Conservation (phyloP, 495 filamentous ascomycete genomes). For the Aspergillus haitiensis region DNA sequence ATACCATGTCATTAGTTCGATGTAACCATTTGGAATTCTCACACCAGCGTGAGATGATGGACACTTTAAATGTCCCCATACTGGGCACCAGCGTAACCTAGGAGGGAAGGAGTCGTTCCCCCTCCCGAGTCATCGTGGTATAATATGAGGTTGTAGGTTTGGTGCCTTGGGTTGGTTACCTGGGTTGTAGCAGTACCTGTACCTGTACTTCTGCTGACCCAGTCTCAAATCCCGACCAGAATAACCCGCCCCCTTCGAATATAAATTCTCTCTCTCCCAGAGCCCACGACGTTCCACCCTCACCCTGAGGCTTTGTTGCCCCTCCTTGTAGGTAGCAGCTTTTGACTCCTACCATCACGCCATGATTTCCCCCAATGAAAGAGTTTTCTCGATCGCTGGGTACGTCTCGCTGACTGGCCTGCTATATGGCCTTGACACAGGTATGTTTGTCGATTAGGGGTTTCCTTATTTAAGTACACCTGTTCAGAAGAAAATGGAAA, state of each 20-base stretch:
- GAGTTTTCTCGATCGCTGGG: constrained; percentile 14
- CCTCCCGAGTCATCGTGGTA: not conserved
- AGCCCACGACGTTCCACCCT: not conserved
- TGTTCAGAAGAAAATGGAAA: too few species aligned
- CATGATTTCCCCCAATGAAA: constrained; percentile 13
- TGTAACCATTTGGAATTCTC: constrained; percentile 12
- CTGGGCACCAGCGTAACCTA: not conserved
- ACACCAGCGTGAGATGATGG: not conserved
- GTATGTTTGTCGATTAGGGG: constrained; percentile 4
- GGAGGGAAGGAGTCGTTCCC: constrained; percentile 2
- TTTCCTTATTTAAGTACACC: not conserved
- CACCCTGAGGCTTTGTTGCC: not conserved
- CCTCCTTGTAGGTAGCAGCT: not conserved
- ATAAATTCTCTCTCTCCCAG: not conserved
- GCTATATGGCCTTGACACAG: constrained; percentile 20
- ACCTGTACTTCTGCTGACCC: too few species aligned
- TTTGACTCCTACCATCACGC: not conserved
- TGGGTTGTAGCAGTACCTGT: too few species aligned
- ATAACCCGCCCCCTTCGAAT: not conserved
- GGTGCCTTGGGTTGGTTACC: too few species aligned
- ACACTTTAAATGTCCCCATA: not conserved
- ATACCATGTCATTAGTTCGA: constrained; percentile 8
- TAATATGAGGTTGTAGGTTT: not conserved
- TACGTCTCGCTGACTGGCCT: constrained; percentile 21
- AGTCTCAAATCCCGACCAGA: too few species aligned